Conservation (phyloP, 2,329 filamentous ascomycete genomes). For the Cordyceps cateniannulata region DNA sequence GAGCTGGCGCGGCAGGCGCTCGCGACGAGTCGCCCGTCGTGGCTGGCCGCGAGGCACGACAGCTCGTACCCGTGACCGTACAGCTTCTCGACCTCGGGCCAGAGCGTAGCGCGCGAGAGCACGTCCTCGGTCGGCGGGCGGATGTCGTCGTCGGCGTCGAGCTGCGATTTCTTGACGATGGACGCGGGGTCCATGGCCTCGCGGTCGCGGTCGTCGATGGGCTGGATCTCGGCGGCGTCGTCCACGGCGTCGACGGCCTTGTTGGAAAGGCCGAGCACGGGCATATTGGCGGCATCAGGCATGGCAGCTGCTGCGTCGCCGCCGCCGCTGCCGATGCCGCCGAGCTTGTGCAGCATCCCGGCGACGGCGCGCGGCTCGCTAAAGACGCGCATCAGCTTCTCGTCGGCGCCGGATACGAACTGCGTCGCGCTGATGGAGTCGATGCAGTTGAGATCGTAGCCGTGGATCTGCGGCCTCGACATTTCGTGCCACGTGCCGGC, state of each 20-base stretch:
- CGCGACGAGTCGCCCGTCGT: conserved; percentile 70
- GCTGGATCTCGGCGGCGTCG: conserved; percentile 39
- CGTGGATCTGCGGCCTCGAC: conserved; percentile 91
- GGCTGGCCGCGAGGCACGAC: conserved; percentile 72
- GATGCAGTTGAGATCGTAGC: conserved; percentile 95
- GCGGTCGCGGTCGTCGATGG: conserved; percentile 41
- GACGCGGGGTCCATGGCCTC: conserved; percentile 50
- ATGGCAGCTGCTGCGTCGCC: conserved; percentile 37
- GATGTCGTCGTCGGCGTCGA: conserved; percentile 44
- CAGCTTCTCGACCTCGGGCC: conserved; percentile 93
- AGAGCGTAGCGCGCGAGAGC: conserved; percentile 82
- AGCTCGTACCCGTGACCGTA: conserved; percentile 99
- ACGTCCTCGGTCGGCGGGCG: conserved; percentile 86
- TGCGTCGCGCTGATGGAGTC: conserved; percentile 64
- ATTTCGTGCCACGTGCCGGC: conserved; percentile 83
- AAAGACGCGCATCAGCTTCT: conserved; percentile 97
- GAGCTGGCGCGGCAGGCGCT: conserved; percentile 92
- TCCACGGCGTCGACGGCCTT: conserved; percentile 68
- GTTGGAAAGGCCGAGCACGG: conserved; percentile 90
- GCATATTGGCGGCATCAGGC: conserved; percentile 89
- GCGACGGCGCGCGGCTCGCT: conserved; percentile 81
- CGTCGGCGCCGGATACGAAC: conserved; percentile 92
- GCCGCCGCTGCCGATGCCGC: conserved; percentile 43
- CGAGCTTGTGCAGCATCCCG: conserved; percentile 61
- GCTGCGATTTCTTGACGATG: conserved; percentile 50